phyloP scores from a whole-genome alignment of 805 yeast genomes.

The baker's yeast (Saccharomyces cerevisiae) region DNA sequence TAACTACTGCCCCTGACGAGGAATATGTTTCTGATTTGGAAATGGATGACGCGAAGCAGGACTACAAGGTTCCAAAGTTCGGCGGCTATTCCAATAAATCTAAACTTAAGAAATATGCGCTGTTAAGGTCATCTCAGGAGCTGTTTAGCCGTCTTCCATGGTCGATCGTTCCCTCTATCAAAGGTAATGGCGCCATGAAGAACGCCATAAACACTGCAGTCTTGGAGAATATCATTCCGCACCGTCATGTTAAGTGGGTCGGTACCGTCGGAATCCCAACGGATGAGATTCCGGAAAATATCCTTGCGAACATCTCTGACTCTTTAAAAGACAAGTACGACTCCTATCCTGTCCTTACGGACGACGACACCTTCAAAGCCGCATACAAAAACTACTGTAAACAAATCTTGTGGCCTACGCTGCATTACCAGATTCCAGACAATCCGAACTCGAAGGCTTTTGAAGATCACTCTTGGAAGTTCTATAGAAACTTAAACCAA shows the following conservation, averaged over 20 bases:
- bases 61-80: slow-evolving; percentile 38
- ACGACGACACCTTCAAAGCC: slow-evolving; percentile 77
- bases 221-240: slow-evolving; percentile 31
- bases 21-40: slow-evolving; percentile 20
- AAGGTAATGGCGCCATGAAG: slow-evolving; percentile 82
- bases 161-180: slow-evolving; percentile 57
- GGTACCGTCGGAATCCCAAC: slow-evolving; percentile 93
- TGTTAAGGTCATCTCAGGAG: slow-evolving; percentile 33
- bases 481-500: slow-evolving; percentile 69
- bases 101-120: slow-evolving; percentile 30
- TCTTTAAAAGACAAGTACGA: slow-evolving; percentile 42
- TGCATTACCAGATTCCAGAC: slow-evolving; percentile 91
- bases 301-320: slow-evolving; percentile 45
- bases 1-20: slow-evolving; percentile 3
- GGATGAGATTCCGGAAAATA: slow-evolving; percentile 58
- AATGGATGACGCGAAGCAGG: slow-evolving; percentile 8
- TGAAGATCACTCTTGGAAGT: slow-evolving; percentile 91
- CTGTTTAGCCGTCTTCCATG: slow-evolving; percentile 53
- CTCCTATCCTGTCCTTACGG: slow-evolving; percentile 60
- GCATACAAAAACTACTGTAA: slow-evolving; percentile 89
- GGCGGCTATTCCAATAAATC: slow-evolving; percentile 70
- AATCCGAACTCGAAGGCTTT: slow-evolving; percentile 89
- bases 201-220: slow-evolving; percentile 71
- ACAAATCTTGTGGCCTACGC: slow-evolving; percentile 92
- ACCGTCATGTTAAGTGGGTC: slow-evolving; percentile 49